Percentiles rank a stretch among this genome's conserved stretches.
These are phyloP conservation scores for Ophiostoma angusticollis DNA, from an alignment of 2,329 filamentous ascomycete genomes.

Conservation along the genomic window DNA sequence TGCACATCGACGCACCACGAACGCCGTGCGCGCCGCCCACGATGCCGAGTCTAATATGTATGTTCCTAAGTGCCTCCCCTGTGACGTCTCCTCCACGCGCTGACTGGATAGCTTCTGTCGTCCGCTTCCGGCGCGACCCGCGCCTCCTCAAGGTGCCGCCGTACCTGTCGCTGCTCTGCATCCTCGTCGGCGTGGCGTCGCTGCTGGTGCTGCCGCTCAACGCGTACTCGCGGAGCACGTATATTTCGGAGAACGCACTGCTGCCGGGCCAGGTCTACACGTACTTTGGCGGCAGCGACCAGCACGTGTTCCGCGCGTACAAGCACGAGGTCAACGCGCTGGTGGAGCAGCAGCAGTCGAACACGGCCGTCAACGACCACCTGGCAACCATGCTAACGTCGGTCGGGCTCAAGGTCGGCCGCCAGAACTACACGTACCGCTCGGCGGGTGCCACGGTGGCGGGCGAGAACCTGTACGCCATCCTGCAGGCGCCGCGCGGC, in stretches of 20 bases:
- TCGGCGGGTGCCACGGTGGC: constrained; percentile 60
- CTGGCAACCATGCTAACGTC: constrained; percentile 64
- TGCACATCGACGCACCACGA: too few relatives aligned
- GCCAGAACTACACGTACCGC: constrained; percentile 76
- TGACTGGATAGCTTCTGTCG: constrained; percentile 39
- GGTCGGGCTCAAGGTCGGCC: constrained; percentile 73
- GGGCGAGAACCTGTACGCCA: constrained; percentile 86
- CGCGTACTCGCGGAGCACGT: constrained; percentile 81
- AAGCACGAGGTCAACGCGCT: constrained; percentile 61
- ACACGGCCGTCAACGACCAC: constrained; percentile 52
- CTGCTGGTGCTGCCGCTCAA: constrained; percentile 80
- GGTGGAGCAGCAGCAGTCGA: constrained; percentile 34
- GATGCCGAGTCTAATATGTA: constrained; percentile 45
- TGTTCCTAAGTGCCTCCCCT: constrained; percentile 15
- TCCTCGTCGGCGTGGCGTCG: constrained; percentile 78
- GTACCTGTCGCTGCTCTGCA: constrained; percentile 73
- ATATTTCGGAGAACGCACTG: constrained; percentile 95
- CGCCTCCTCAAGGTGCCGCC: constrained; percentile 73
- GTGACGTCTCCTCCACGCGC: constrained; percentile 1
- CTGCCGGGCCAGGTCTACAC: constrained; percentile 94
- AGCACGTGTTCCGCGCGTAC: constrained; percentile 86
- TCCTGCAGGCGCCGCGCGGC: constrained; percentile 83
- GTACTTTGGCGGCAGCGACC: constrained; percentile 92
- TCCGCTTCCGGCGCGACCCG: constrained; percentile 66
- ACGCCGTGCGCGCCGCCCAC: constrained; percentile 10